A percentile compares a stretch with the other conserved stretches of the same genome.
phyloP scores from a whole-genome alignment of 768 basidiomycete species.

The Naganishia antarctica region DNA sequence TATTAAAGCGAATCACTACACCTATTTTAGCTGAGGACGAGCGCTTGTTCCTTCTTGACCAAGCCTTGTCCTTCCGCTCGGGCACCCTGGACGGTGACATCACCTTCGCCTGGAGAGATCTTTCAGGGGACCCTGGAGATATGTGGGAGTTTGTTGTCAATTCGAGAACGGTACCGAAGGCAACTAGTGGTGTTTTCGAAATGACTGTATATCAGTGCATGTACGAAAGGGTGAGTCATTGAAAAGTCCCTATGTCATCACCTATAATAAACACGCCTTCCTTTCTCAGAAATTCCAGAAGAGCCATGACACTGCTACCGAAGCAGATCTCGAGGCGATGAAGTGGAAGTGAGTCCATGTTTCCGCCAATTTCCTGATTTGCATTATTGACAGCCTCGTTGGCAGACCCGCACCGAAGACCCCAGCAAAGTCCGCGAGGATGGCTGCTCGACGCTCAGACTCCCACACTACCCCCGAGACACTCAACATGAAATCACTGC shows the following conservation, averaged over 20 bases:
- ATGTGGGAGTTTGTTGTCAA: constrained; percentile 80
- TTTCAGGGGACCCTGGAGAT: constrained; percentile 81
- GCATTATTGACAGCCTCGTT: background rate
- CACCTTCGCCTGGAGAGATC: constrained; percentile 84
- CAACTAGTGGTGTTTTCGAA: constrained; percentile 83
- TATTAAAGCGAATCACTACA: too few species aligned
- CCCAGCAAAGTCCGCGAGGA: constrained; percentile 19
- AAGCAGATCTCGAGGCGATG: constrained; percentile 71
- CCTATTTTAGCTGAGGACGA: constrained; percentile 75
- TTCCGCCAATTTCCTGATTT: background rate
- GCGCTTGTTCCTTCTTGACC: constrained; percentile 81
- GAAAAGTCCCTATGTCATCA: background rate
- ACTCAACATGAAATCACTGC: constrained; percentile 33
- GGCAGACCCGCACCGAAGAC: constrained; percentile 32
- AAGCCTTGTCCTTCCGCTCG: constrained; percentile 79
- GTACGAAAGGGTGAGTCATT: constrained; percentile 62
- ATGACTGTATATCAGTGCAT: constrained; percentile 91
- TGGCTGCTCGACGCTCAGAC: constrained; percentile 12
- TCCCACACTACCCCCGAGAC: constrained; percentile 24
- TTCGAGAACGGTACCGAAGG: constrained; percentile 58
- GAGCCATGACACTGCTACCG: constrained; percentile 64
- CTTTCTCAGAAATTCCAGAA: constrained; percentile 64
- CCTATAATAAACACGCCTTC: background rate
- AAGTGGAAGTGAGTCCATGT: constrained; percentile 65
- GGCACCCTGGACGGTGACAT: constrained; percentile 66